Percentiles rank a stretch among this genome's conserved stretches.
Conservation (phyloP, 768 basidiomycete genomes). For the Suillus cothurnatus region DNA sequence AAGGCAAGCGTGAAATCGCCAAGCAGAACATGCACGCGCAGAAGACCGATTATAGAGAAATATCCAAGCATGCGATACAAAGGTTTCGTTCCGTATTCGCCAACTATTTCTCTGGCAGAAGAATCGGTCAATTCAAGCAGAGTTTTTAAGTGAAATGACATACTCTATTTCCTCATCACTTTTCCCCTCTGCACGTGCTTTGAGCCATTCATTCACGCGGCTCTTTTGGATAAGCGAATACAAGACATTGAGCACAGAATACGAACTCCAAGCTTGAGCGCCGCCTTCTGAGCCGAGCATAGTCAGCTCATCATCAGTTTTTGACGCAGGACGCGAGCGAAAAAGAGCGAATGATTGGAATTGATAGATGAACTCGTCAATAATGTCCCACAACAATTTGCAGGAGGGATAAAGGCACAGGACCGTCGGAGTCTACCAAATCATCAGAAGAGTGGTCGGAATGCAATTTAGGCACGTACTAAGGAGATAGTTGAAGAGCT, state of each 20-base stretch:
- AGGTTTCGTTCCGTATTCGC: slow-evolving; percentile 89
- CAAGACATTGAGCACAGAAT: slow-evolving; percentile 96
- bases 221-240: slow-evolving; percentile 99
- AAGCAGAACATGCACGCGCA: slow-evolving; percentile 93
- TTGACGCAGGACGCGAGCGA: slow-evolving; percentile 80
- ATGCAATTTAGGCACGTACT: slow-evolving; percentile 51
- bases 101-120: slow-evolving; percentile 70
- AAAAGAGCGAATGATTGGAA: slow-evolving; percentile 96
- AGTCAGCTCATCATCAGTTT: slow-evolving; percentile 86
- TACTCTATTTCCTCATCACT: slow-evolving; percentile 82
- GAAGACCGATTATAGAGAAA: slow-evolving; percentile 93
- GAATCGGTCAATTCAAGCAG: slow-evolving; percentile 5
- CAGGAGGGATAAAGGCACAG: slow-evolving; percentile 89
- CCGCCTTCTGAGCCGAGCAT: slow-evolving; percentile 79
- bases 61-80: slow-evolving; percentile 96
- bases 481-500: slow-evolving; percentile 95
- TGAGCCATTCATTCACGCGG: slow-evolving; percentile 90
- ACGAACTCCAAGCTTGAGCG: slow-evolving; percentile 92
- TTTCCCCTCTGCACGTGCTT: slow-evolving; percentile 80
- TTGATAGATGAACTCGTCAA: slow-evolving; percentile 98
- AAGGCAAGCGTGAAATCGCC: slow-evolving; percentile 95
- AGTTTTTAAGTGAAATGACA: slow-evolving; percentile 31
- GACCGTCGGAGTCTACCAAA: slow-evolving; percentile 83
- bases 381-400: slow-evolving; percentile 98
- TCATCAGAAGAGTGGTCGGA: slow-evolving; percentile 4